These are phyloP conservation scores for Alternaria longipes DNA, from an alignment of 2,329 filamentous ascomycete species.

Conservation along the genomic window DNA sequence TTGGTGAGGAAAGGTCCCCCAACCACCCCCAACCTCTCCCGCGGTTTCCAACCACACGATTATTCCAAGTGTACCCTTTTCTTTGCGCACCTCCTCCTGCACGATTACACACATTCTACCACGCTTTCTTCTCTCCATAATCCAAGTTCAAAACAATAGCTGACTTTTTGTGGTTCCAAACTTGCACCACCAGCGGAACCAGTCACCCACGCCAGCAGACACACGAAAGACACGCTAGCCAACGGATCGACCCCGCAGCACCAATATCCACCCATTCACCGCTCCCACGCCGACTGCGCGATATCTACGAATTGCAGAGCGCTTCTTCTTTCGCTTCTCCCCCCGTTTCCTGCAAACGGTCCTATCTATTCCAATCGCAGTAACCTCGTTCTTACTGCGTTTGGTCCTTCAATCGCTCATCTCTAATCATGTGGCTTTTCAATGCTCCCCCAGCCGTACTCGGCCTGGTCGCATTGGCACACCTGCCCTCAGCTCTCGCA, in stretches of 20 bases:
- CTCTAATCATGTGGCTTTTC: slow-evolving; percentile 39
- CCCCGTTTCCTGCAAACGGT: slow-evolving; percentile 16
- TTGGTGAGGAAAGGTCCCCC: slow-evolving; percentile 14
- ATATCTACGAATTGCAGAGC: slow-evolving; percentile 13
- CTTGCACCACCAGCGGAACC: not conserved
- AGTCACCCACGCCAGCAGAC: slow-evolving; percentile 12
- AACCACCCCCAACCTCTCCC: slow-evolving; percentile 26
- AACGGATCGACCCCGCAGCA: slow-evolving; percentile 27
- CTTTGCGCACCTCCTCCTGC: slow-evolving; percentile 32
- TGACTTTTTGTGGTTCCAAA: slow-evolving; percentile 19
- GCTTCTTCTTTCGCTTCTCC: slow-evolving; percentile 2
- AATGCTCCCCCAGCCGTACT: slow-evolving; percentile 76
- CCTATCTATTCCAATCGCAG: slow-evolving; percentile 17
- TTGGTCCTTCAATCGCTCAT: slow-evolving; percentile 17
- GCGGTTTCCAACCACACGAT: slow-evolving; percentile 38
- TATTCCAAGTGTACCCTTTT: slow-evolving; percentile 46
- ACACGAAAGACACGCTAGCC: slow-evolving; percentile 23
- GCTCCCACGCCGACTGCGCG: slow-evolving; percentile 15
- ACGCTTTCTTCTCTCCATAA: slow-evolving; percentile 1
- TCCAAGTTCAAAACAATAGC: slow-evolving; percentile 8
- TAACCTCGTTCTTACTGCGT: slow-evolving; percentile 9
- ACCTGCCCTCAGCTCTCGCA: slow-evolving; percentile 63
- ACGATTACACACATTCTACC: slow-evolving; percentile 23
- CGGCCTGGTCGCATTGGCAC: slow-evolving; percentile 51
- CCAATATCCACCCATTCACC: slow-evolving; percentile 24